Percentiles rank a stretch among this genome's conserved stretches.
Evolutionary conservation across 2,329 filamentous ascomycete genomes (phyloP).

Genomic region (Xylaria sp.): DNA sequence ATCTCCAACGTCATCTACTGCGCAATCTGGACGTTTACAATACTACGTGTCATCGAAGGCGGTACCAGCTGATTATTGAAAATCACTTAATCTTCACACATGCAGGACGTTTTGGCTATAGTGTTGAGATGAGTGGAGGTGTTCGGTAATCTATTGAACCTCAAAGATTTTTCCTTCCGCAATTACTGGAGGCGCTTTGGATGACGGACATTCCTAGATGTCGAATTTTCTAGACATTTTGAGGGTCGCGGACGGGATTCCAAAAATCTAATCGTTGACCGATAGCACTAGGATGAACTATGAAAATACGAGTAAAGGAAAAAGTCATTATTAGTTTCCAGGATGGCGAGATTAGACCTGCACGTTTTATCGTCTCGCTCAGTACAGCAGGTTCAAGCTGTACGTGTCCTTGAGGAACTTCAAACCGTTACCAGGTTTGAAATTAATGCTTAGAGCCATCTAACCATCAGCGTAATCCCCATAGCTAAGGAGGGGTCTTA

Average conservation of each 20-base stretch:
- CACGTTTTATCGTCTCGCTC: neutral
- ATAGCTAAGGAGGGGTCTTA: neutral
- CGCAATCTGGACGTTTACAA: constrained; percentile 31
- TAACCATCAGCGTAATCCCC: neutral
- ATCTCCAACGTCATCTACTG: constrained; percentile 31
- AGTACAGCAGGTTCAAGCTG: neutral
- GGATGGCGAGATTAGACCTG: neutral
- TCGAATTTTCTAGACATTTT: neutral
- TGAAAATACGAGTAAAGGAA: neutral
- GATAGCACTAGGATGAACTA: neutral
- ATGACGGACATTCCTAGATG: neutral
- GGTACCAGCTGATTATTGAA: constrained; percentile 47
- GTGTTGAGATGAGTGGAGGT: neutral
- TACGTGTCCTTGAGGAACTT: neutral
- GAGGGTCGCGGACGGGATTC: neutral
- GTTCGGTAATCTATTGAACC: neutral
- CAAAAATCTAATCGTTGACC: neutral
- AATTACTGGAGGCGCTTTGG: neutral
- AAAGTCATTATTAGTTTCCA: neutral
- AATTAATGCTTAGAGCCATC: neutral
- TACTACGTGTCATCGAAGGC: constrained; percentile 50
- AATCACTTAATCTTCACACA: neutral
- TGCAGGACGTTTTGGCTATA: neutral
- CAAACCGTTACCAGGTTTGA: neutral
- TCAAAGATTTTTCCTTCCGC: neutral